Evolutionary conservation across 169 alveolate genomes (phyloP).

Genomic region (Cardiosporidium cionae): DNA sequence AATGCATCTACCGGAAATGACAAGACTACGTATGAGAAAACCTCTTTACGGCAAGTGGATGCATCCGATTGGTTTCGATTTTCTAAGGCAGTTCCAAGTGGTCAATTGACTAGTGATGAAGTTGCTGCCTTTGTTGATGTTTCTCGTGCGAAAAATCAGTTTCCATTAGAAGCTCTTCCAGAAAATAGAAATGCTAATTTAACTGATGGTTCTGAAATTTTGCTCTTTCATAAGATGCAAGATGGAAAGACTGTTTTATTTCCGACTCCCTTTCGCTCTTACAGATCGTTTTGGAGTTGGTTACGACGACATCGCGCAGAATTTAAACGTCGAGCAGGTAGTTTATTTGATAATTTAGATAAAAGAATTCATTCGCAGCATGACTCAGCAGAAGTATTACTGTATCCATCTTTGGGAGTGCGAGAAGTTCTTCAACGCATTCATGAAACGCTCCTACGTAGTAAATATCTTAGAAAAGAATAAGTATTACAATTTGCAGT

Average conservation of each 20-base stretch:
- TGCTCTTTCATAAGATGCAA: neutral
- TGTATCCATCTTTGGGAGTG: neutral
- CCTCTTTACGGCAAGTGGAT: no score
- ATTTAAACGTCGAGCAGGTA: neutral
- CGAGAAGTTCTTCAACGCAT: neutral
- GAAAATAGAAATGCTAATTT: neutral
- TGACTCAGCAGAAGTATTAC: neutral
- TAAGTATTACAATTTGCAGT: no score
- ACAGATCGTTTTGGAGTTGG: neutral
- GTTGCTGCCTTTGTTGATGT: neutral
- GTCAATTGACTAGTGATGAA: neutral
- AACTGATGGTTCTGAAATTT: neutral
- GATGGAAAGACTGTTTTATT: no score
- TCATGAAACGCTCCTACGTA: neutral
- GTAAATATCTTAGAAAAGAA: no score
- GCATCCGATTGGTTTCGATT: no score
- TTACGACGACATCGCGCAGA: neutral
- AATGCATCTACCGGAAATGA: no score
- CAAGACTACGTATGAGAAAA: no score
- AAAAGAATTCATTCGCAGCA: neutral
- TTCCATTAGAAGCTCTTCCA: neutral
- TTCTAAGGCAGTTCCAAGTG: neutral
- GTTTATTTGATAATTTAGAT: neutral
- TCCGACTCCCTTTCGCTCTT: no score
- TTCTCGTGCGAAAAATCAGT: neutral